Conservation (phyloP, 176 grass and related monocot genomes). For the Triticum dicoccoides region DNA sequence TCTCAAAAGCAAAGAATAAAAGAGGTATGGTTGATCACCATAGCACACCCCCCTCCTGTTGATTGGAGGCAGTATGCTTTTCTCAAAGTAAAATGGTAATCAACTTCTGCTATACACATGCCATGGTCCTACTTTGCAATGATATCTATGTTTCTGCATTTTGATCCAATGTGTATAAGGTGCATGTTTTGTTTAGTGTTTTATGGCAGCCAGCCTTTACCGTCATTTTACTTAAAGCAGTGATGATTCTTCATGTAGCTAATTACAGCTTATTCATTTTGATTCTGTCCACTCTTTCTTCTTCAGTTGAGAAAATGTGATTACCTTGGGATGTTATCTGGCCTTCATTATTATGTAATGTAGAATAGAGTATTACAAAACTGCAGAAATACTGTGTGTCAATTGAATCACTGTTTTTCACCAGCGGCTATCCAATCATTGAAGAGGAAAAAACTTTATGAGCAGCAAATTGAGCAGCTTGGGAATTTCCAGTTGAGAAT, state of each 20-base stretch:
- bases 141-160: neutral
- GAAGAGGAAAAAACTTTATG: slow-evolving; percentile 81
- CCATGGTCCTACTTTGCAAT: neutral
- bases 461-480: slow-evolving; percentile 76
- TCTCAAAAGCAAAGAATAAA: slow-evolving; percentile 78
- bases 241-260: neutral
- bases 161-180: neutral
- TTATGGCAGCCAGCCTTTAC: neutral
- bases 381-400: neutral
- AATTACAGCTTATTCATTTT: neutral
- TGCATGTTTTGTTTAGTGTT: neutral
- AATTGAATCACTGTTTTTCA: slow-evolving; percentile 1
- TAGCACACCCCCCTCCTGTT: neutral
- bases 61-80: neutral
- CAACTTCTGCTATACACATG: neutral
- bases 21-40: slow-evolving; percentile 34
- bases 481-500: slow-evolving; percentile 86
- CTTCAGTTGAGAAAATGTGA: neutral
- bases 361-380: neutral
- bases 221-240: neutral
- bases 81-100: neutral
- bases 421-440: slow-evolving; percentile 72
- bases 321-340: neutral
- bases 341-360: neutral
- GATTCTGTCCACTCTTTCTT: neutral